A percentile compares a stretch with the other conserved stretches of the same genome.
These are phyloP conservation scores for Cercophora scortea DNA, from an alignment of 495 filamentous ascomycete species.

Conservation along the genomic window DNA sequence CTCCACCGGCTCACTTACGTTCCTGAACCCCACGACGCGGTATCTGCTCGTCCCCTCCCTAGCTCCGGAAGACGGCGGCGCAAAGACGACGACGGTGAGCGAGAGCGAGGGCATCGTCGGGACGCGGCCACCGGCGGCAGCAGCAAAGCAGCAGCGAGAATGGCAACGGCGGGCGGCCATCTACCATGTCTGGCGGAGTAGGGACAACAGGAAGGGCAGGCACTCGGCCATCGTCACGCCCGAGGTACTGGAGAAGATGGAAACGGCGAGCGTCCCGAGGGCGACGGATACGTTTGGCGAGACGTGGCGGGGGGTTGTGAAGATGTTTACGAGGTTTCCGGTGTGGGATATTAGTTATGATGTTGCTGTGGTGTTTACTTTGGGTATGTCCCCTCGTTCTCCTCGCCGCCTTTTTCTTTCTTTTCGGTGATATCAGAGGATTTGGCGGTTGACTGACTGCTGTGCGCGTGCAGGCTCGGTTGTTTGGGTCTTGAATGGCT, in stretches of 20 bases:
- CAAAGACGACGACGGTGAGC: background rate
- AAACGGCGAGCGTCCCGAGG: slow-evolving; percentile 21
- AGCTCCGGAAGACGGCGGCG: background rate
- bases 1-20: slow-evolving; percentile 10
- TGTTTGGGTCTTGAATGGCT: slow-evolving; percentile 61
- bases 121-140: no score
- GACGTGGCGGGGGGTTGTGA: slow-evolving; percentile 36
- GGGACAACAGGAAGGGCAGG: slow-evolving; percentile 65
- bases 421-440: no score
- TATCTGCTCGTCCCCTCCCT: slow-evolving; percentile 5
- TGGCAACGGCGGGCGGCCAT: background rate
- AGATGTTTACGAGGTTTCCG: slow-evolving; percentile 52
- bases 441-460: background rate
- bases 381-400: slow-evolving; percentile 29
- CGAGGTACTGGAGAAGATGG: background rate
- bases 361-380: slow-evolving; percentile 56
- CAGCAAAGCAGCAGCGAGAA: no score
- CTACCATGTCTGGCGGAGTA: slow-evolving; percentile 40
- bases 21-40: slow-evolving; percentile 19
- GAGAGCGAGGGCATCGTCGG: no score
- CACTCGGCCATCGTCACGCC: slow-evolving; percentile 46
- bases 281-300: slow-evolving; percentile 34
- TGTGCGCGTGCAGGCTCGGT: slow-evolving; percentile 30
- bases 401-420: background rate
- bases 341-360: slow-evolving; percentile 65